phyloP scores from a whole-genome alignment of 2,329 filamentous ascomycete genomes.

The Uncinocarpus reesii region DNA sequence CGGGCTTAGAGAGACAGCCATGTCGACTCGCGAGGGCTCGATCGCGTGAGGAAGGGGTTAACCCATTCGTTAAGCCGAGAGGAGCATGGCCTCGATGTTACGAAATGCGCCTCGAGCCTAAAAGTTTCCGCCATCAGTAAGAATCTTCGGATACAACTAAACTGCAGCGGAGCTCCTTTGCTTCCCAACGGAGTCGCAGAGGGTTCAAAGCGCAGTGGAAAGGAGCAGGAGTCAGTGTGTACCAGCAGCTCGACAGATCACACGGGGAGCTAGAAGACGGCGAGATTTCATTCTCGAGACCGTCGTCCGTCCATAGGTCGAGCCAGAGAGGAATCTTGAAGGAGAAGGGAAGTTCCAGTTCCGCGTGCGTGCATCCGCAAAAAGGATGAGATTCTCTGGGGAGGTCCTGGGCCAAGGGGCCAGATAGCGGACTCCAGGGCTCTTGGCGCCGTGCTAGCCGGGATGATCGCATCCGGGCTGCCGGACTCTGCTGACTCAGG shows the following conservation, averaged over 20 bases:
- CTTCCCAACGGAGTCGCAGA: not conserved
- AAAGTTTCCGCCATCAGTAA: not conserved
- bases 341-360: not conserved
- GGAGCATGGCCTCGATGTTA: constrained; percentile 15
- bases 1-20: constrained; percentile 43
- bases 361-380: not conserved
- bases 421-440: not conserved
- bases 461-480: not conserved
- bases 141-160: not conserved
- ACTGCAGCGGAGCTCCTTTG: not conserved
- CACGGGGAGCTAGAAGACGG: not conserved
- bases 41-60: constrained; percentile 13
- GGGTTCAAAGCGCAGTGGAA: not conserved
- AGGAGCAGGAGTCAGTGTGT: not conserved
- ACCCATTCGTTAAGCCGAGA: constrained; percentile 9
- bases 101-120: constrained; percentile 14
- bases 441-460: not conserved
- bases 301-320: not conserved
- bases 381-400: not conserved
- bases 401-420: constrained; percentile 6
- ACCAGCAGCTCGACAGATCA: constrained; percentile 2
- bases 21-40: constrained; percentile 19
- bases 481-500: too few relatives aligned
- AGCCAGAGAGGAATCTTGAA: not conserved
- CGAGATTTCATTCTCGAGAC: constrained; percentile 5